These are phyloP conservation scores for Trichophyton benhamiae DNA, from an alignment of 2,329 filamentous ascomycete genomes.

Conservation along the genomic window DNA sequence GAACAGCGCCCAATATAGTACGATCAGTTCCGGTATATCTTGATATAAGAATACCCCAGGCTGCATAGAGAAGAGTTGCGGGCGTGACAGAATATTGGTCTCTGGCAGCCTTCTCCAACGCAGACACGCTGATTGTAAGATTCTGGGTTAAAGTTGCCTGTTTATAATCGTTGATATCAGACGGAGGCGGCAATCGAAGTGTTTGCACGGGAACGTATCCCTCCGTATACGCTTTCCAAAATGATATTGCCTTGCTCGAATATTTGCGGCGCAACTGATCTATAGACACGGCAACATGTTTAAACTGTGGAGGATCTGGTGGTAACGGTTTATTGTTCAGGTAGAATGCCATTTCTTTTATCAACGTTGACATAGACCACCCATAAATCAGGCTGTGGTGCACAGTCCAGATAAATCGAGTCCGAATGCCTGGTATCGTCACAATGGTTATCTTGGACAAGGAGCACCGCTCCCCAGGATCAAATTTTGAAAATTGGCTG, in stretches of 20 bases:
- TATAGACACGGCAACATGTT: background rate
- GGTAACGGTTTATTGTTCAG: background rate
- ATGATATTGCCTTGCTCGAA: background rate
- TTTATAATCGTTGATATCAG: background rate
- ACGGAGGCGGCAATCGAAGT: background rate
- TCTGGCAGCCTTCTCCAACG: background rate
- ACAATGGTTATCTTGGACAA: background rate
- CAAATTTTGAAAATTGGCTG: background rate
- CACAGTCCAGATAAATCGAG: background rate
- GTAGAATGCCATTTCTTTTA: background rate
- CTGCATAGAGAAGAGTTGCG: slow-evolving; percentile 18
- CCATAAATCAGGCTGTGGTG: background rate
- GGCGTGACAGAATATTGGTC: background rate
- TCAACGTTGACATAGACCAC: background rate
- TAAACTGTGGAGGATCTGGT: background rate
- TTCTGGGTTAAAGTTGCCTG: background rate
- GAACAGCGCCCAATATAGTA: slow-evolving; percentile 25
- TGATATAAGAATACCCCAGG: slow-evolving; percentile 27
- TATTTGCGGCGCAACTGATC: background rate
- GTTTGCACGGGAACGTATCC: background rate
- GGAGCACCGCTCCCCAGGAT: background rate
- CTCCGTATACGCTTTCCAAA: background rate
- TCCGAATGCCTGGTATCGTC: background rate
- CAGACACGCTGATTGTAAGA: background rate
- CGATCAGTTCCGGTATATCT: slow-evolving; percentile 21